Base-by-base conservation (phyloP, 2,329 filamentous ascomycete genomes). In the Coniosporium tulheliwenetii region DNA sequence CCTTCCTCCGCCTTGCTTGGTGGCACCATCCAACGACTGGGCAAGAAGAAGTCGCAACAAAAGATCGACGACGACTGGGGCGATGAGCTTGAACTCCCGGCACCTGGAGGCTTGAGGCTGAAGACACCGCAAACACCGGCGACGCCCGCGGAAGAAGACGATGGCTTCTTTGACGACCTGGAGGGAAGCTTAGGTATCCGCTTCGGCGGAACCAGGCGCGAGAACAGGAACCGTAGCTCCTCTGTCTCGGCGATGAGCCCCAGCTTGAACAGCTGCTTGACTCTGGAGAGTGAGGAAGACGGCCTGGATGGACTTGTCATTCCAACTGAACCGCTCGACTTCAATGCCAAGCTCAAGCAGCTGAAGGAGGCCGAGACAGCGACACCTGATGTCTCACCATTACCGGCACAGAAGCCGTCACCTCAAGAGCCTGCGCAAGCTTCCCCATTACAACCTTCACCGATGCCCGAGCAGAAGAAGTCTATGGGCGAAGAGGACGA, bases 161-260 rank as follows among this genome's bases (percentile, higher is more conserved):
- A 93, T 40, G 87, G 94, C 45, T 77, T 93, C 50, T 87, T 82
- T 44, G 79, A 95, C 55, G 93, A 89, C 82, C 85, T 82, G 40
- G 91, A 96, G 61, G 87, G 86, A 41, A 95, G 87, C 57, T 69
- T 95, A 44, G 86, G 89, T 33, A 93, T 89, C 36, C 76, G 89
- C 43, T 89, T 87, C 61, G 87, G 83, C 33, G 89, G 89, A 36
- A 94, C 85, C 10, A 74, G 78, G 48, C 77, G 85, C 51, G 85
- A 89, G 52, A 73, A 71, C n/a, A 77, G 85, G 38, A 78, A 79
- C 52, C 78, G 85, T 52, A 91, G 85, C 64, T 94, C 86, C 1
- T 89, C 85, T 13, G 77, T 81, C 31, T 94, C 87, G 33, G 84
- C 85, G 26, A 73, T 95, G 58, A 96, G 89, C 55, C 89, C 91